These are phyloP conservation scores for Cladosporium sp. DNA, from an alignment of 2,329 filamentous ascomycete species.

Conservation along the genomic window DNA sequence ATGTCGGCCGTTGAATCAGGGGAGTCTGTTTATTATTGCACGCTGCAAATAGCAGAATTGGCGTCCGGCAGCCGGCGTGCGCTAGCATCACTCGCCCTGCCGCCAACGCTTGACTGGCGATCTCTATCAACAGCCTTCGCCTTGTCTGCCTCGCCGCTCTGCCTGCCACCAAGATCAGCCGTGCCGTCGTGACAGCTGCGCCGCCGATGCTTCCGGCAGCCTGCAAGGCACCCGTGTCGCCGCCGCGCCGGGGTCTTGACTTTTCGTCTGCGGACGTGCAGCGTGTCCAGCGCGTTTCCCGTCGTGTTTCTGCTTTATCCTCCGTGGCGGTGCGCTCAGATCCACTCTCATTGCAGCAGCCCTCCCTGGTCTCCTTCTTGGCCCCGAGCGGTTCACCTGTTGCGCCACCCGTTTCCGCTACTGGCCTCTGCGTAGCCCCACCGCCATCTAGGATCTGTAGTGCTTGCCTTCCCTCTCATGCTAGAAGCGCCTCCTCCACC, in stretches of 20 bases:
- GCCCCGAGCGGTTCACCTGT: conserved; percentile 9
- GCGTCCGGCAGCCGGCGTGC: conserved; percentile 2
- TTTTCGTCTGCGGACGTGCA: conserved; percentile 10
- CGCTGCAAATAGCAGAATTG: conserved; percentile 9
- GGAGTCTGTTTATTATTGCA: conserved; percentile 1
- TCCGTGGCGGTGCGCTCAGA: neutral
- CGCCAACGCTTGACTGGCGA: conserved; percentile 11
- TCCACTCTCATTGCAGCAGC: neutral
- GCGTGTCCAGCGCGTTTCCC: neutral
- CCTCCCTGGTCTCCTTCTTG: conserved; percentile 7
- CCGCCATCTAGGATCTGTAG: conserved; percentile 14
- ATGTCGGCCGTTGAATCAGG: conserved; percentile 4
- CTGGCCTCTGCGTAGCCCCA: conserved; percentile 12
- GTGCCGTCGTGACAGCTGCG: conserved; percentile 2
- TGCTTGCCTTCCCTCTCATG: conserved; percentile 4
- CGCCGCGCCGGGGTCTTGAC: conserved; percentile 4
- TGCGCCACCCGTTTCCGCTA: conserved; percentile 10
- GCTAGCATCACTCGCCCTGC: conserved; percentile 5
- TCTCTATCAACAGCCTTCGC: conserved; percentile 11
- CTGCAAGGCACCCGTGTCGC: conserved; percentile 5
- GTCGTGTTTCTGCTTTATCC: conserved; percentile 10
- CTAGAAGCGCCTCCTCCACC: conserved; percentile 1
- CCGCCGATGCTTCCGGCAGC: conserved; percentile 9
- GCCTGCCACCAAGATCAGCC: conserved; percentile 10
- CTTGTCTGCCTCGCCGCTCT: too few relatives aligned